phyloP scores from a whole-genome alignment of 2,329 filamentous ascomycete genomes.

The Bisporella sp. region DNA sequence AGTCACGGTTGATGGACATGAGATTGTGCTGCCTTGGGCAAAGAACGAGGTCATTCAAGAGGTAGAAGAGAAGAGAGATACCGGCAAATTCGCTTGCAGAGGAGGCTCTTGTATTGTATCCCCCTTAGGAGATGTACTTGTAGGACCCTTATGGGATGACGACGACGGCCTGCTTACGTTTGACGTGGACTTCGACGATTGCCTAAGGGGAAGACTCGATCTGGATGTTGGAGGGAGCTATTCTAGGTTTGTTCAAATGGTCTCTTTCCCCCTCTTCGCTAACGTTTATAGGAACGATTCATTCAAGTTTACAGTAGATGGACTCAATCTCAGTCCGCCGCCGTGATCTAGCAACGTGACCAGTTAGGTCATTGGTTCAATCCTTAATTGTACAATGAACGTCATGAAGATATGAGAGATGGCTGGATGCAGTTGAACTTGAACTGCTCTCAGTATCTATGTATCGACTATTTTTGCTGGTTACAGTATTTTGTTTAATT shows the following conservation, averaged over 20 bases:
- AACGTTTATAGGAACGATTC: slow-evolving; percentile 45
- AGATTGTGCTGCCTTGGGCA: slow-evolving; percentile 39
- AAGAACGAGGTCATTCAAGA: slow-evolving; percentile 9
- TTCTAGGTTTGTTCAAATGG: slow-evolving; percentile 52
- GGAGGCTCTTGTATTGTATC: slow-evolving; percentile 80
- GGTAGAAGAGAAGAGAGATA: slow-evolving; percentile 9
- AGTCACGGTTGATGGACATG: slow-evolving; percentile 41
- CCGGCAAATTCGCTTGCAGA: slow-evolving; percentile 41
- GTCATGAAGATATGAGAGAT: no score
- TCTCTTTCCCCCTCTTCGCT: background rate
- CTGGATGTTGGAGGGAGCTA: slow-evolving; percentile 82
- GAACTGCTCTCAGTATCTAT: no score
- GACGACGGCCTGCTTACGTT: slow-evolving; percentile 60
- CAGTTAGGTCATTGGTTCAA: no score
- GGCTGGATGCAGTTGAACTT: no score
- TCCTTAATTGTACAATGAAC: no score
- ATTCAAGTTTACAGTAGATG: slow-evolving; percentile 53
- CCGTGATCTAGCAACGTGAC: slow-evolving; percentile 30
- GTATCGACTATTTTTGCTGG: no score
- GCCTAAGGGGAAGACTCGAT: slow-evolving; percentile 72
- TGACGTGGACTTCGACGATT: slow-evolving; percentile 84
- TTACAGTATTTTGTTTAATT: no score
- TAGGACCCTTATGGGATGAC: slow-evolving; percentile 75
- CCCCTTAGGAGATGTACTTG: slow-evolving; percentile 72
- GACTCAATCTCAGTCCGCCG: slow-evolving; percentile 49